Percentiles rank a stretch among this genome's conserved stretches.
These are phyloP conservation scores for Hortaea sp. DNA, from an alignment of 2,329 filamentous ascomycete species.

Conservation along the genomic window DNA sequence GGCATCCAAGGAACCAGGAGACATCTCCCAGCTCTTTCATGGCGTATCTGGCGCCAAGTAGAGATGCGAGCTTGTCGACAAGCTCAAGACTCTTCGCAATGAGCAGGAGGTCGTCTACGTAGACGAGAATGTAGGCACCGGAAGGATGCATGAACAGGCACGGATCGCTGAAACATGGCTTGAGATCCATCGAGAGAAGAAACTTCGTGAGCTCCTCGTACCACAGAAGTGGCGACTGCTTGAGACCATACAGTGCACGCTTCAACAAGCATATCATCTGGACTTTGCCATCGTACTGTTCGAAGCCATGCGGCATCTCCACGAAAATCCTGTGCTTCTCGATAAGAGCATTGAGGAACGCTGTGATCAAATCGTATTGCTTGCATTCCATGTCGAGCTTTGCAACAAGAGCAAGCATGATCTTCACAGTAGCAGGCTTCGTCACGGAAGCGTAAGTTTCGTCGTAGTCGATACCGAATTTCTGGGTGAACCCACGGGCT, in stretches of 20 bases:
- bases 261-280: conserved; percentile 5
- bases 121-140: background rate
- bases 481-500: conserved; percentile 14
- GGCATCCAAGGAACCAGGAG: background rate
- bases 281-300: background rate
- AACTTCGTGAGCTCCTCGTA: conserved; percentile 4
- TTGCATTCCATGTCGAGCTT: conserved; percentile 3
- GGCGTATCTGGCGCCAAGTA: background rate
- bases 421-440: conserved; percentile 3
- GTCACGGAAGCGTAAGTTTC: conserved; percentile 16
- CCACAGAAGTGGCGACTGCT: conserved; percentile 8
- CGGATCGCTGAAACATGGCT: background rate
- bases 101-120: conserved; percentile 2
- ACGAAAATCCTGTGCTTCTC: conserved; percentile 11
- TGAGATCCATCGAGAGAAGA: background rate
- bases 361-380: conserved; percentile 13
- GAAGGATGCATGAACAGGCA: background rate
- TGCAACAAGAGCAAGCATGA: conserved; percentile 7
- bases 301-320: conserved; percentile 5
- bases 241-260: conserved; percentile 12
- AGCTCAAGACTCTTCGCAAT: background rate
- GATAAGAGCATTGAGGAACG: conserved; percentile 11
- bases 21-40: background rate
- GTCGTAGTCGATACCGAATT: conserved; percentile 14
- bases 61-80: background rate